phyloP scores from a whole-genome alignment of 176 grass and related monocot genomes.

The Musa schizocarpa region DNA sequence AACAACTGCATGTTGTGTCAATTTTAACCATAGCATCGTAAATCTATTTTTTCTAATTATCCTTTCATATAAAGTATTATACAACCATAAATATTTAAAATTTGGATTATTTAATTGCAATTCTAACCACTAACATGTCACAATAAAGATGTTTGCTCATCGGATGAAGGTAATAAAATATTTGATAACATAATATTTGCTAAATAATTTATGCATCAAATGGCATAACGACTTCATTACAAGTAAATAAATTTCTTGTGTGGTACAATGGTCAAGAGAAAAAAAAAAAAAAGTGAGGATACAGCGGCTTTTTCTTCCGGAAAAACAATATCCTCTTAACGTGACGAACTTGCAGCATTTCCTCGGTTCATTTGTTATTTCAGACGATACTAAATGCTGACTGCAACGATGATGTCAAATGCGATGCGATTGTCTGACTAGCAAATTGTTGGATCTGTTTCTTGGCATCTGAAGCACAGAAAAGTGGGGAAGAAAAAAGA shows the following conservation, averaged over 20 bases:
- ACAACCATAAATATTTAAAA: no score
- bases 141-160: no score
- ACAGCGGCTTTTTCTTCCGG: neutral
- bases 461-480: slow-evolving; percentile 68
- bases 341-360: neutral
- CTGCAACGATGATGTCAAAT: slow-evolving; percentile 58
- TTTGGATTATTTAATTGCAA: no score
- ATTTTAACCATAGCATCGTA: no score
- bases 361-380: neutral
- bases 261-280: neutral
- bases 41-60: no score
- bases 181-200: no score
- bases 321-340: neutral
- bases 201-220: no score
- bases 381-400: slow-evolving; percentile 79
- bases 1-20: no score
- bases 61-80: no score
- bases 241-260: neutral
- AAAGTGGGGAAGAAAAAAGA: neutral
- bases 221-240: no score
- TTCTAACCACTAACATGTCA: no score
- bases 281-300: neutral
- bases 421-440: slow-evolving; percentile 52
- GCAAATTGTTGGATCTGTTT: slow-evolving; percentile 79
- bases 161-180: no score